These are phyloP conservation scores for Venturia pyrina DNA, from an alignment of 2,329 filamentous ascomycete genomes.

Conservation along the genomic window DNA sequence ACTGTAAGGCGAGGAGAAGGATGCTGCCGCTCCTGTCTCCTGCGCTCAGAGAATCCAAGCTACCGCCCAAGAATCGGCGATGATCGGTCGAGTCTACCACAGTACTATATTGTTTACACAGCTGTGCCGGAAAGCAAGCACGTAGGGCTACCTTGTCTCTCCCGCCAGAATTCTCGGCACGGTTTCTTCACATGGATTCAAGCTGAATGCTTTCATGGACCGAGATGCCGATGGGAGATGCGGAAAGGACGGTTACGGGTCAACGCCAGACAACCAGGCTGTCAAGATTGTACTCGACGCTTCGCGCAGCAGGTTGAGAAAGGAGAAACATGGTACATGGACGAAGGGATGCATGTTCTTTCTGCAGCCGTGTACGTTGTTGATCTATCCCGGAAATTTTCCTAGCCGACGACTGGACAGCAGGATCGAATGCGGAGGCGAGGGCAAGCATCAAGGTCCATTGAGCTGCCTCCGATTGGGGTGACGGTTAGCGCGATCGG, in stretches of 20 bases:
- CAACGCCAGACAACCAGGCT: neutral
- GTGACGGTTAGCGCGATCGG: neutral
- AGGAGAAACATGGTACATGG: neutral
- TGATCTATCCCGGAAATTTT: slow-evolving; percentile 1
- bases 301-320: neutral
- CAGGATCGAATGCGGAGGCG: neutral
- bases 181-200: neutral
- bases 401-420: neutral
- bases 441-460: neutral
- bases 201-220: neutral
- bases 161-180: neutral
- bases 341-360: neutral
- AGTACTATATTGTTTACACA: no score
- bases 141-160: neutral
- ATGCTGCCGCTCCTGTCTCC: neutral
- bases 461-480: neutral
- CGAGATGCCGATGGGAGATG: neutral
- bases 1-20: neutral
- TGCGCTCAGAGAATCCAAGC: neutral
- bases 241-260: neutral
- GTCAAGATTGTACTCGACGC: neutral
- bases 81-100: neutral
- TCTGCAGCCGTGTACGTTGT: neutral
- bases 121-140: neutral
- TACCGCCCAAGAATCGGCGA: neutral